Percentiles rank a stretch among this genome's conserved stretches.
These are phyloP conservation scores for Aureobasidium sp. DNA, from an alignment of 2,329 filamentous ascomycete species.

Conservation along the genomic window DNA sequence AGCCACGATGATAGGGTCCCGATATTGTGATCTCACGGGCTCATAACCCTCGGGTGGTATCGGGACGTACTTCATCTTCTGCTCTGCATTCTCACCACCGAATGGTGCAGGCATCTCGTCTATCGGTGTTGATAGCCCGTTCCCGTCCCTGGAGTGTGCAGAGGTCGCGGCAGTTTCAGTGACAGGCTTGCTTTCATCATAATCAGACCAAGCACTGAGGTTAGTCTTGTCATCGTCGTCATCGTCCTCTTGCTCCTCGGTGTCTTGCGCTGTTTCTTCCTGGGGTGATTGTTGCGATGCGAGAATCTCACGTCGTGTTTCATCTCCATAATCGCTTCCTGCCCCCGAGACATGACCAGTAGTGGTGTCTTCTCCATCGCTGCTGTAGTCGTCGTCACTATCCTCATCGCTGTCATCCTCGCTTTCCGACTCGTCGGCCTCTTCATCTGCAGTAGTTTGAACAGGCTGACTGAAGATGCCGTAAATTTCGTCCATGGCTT, in stretches of 20 bases:
- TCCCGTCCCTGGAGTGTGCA: slow-evolving; percentile 25
- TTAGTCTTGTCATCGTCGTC: slow-evolving; percentile 32
- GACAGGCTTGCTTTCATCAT: slow-evolving; percentile 55
- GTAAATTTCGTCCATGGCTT: slow-evolving; percentile 95
- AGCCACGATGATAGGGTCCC: slow-evolving; percentile 68
- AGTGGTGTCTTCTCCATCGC: slow-evolving; percentile 69
- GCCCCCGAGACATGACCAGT: slow-evolving; percentile 61
- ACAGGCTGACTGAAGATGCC: slow-evolving; percentile 90
- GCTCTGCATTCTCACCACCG: slow-evolving; percentile 32
- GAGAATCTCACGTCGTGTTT: slow-evolving; percentile 46
- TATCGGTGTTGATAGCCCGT: slow-evolving; percentile 19
- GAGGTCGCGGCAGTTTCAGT: slow-evolving; percentile 27
- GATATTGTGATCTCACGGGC: slow-evolving; percentile 62
- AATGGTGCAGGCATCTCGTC: slow-evolving; percentile 41
- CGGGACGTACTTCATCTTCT: slow-evolving; percentile 61
- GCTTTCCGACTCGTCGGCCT: slow-evolving; percentile 48
- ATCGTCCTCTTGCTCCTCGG: slow-evolving; percentile 27
- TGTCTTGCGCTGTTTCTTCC: slow-evolving; percentile 23
- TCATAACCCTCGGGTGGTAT: slow-evolving; percentile 81
- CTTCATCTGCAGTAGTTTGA: slow-evolving; percentile 37
- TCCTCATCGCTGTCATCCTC: slow-evolving; percentile 60
- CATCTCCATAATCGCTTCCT: slow-evolving; percentile 57
- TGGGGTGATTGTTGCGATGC: slow-evolving; percentile 21
- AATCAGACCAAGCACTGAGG: slow-evolving; percentile 82
- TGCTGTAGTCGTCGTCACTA: slow-evolving; percentile 67